phyloP scores from a whole-genome alignment of 345 rosid genomes.

The Dipteronia dyeriana region DNA sequence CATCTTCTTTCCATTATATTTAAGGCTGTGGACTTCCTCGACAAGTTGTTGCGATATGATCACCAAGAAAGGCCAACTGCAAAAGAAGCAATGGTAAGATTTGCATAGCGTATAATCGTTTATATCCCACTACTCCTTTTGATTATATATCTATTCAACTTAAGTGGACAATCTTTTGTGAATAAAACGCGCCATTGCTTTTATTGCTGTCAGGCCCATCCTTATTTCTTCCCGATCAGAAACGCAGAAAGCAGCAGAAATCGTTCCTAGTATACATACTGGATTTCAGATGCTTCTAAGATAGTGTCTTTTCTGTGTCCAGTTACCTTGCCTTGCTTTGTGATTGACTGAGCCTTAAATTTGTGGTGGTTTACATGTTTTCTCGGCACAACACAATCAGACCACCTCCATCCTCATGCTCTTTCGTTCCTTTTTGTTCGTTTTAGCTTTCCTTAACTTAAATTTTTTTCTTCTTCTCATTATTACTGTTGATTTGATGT shows the following conservation, averaged over 20 bases:
- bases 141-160: neutral
- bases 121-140: neutral
- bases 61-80: constrained; percentile 99
- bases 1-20: neutral
- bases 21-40: constrained; percentile 94
- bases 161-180: neutral
- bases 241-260: constrained; percentile 87
- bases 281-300: constrained; percentile 25
- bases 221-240: constrained; percentile 81
- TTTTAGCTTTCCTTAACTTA: constrained; percentile 2
- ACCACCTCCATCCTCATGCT: neutral
- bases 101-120: neutral
- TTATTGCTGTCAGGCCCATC: constrained; percentile 67
- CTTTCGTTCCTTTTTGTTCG: neutral
- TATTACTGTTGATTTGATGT: neutral
- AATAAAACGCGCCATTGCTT: neutral
- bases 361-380: neutral
- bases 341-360: constrained; percentile 18
- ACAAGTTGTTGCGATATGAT: constrained; percentile 93
- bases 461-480: neutral
- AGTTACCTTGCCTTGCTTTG: constrained; percentile 6
- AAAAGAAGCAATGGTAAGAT: constrained; percentile 88
- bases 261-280: constrained; percentile 36
- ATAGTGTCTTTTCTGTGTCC: constrained; percentile 3
- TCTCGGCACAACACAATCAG: neutral